Percentiles rank a stretch among this genome's conserved stretches.
phyloP scores from a whole-genome alignment of 768 basidiomycete genomes.

The Flagelloscypha sp. region DNA sequence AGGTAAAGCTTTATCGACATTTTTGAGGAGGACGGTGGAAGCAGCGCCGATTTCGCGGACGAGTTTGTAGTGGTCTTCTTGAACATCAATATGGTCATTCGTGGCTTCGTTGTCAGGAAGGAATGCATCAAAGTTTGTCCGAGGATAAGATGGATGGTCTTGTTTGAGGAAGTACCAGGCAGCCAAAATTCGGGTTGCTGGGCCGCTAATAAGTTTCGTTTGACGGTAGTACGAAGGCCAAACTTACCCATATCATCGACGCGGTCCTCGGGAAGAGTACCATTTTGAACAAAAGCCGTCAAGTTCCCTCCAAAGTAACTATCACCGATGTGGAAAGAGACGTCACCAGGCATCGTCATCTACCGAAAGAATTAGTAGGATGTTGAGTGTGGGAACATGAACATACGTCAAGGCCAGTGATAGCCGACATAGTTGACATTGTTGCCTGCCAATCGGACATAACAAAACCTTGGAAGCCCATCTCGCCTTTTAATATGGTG shows the following conservation, averaged over 20 bases:
- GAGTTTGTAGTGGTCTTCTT: constrained; percentile 56
- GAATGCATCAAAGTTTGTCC: constrained; percentile 67
- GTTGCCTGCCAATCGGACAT: constrained; percentile 73
- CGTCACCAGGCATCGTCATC: constrained; percentile 70
- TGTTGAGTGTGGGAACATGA: not conserved
- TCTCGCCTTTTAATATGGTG: constrained; percentile 66
- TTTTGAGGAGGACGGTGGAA: constrained; percentile 72
- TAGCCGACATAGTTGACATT: constrained; percentile 50
- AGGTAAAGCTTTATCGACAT: constrained; percentile 47
- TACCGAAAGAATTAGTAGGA: constrained; percentile 14
- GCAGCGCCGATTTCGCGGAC: constrained; percentile 70
- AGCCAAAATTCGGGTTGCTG: constrained; percentile 70
- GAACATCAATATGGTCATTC: constrained; percentile 60
- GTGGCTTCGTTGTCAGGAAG: constrained; percentile 37
- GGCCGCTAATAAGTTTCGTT: constrained; percentile 13
- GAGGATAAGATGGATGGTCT: constrained; percentile 54
- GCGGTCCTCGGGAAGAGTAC: constrained; percentile 55
- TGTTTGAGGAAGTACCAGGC: constrained; percentile 62
- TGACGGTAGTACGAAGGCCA: constrained; percentile 5
- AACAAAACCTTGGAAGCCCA: constrained; percentile 73
- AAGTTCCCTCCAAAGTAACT: constrained; percentile 66
- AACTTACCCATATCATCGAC: constrained; percentile 67
- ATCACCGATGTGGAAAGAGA: constrained; percentile 38
- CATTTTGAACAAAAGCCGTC: constrained; percentile 60
- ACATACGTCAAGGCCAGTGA: constrained; percentile 58